A percentile compares a stretch with the other conserved stretches of the same genome.
phyloP scores from a whole-genome alignment of 805 yeast species.

The Cyberlindnera galapagoensis region DNA sequence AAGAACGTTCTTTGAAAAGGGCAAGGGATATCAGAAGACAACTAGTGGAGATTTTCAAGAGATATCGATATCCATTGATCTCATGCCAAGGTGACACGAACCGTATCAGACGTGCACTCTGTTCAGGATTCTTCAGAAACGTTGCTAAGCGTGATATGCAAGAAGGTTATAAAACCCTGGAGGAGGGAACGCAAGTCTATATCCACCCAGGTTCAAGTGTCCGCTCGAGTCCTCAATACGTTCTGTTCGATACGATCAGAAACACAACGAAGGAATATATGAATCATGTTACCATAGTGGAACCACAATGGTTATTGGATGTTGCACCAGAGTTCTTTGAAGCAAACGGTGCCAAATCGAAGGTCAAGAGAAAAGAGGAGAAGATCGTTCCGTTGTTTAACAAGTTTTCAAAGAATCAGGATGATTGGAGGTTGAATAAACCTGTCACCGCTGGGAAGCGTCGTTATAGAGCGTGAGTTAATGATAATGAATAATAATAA shows the following conservation, averaged over 20 bases:
- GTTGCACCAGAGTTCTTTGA: slow-evolving; percentile 69
- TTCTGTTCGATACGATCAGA: slow-evolving; percentile 73
- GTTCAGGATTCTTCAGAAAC: slow-evolving; percentile 64
- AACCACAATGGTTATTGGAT: slow-evolving; percentile 72
- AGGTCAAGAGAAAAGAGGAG: slow-evolving; percentile 41
- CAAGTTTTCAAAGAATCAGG: slow-evolving; percentile 50
- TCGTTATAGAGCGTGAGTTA: slow-evolving; percentile 13
- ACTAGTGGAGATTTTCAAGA: slow-evolving; percentile 48
- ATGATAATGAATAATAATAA: background rate
- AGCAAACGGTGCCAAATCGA: slow-evolving; percentile 39
- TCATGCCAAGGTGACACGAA: slow-evolving; percentile 55
- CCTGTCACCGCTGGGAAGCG: slow-evolving; percentile 32
- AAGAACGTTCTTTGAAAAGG: slow-evolving; percentile 65
- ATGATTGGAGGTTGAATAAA: slow-evolving; percentile 60
- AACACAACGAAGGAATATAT: slow-evolving; percentile 85
- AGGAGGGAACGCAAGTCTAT: slow-evolving; percentile 69
- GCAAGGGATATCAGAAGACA: slow-evolving; percentile 82
- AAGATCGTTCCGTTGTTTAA: slow-evolving; percentile 71
- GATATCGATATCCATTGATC: slow-evolving; percentile 35
- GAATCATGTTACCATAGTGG: slow-evolving; percentile 81
- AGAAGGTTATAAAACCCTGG: slow-evolving; percentile 66
- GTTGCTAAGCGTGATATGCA: slow-evolving; percentile 61
- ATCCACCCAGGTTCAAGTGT: slow-evolving; percentile 86
- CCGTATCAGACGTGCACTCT: slow-evolving; percentile 50
- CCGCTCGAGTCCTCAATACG: slow-evolving; percentile 64